Percentiles rank a stretch among this genome's conserved stretches.
These are phyloP conservation scores for Aureobasidium namibiae DNA, from an alignment of 2,329 filamentous ascomycete genomes.

Conservation along the genomic window DNA sequence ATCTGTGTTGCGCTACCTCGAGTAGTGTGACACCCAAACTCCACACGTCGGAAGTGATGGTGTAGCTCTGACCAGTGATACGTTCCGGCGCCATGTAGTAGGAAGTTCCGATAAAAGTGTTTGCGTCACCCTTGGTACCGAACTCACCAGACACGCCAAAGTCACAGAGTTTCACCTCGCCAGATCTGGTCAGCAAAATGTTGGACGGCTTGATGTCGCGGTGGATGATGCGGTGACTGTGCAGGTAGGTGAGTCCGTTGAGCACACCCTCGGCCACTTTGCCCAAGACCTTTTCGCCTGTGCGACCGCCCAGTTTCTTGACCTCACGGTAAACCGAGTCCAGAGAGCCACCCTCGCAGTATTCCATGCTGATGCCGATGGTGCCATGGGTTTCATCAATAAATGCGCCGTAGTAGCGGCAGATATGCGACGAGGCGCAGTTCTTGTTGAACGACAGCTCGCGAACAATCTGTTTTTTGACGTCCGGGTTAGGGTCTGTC, in stretches of 20 bases:
- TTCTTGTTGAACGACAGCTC: constrained; percentile 97
- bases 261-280: constrained; percentile 95
- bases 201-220: constrained; percentile 98
- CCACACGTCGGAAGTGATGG: constrained; percentile 98
- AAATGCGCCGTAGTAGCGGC: constrained; percentile 94
- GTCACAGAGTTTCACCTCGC: constrained; percentile 95
- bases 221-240: constrained; percentile 95
- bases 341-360: constrained; percentile 91
- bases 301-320: constrained; percentile 86
- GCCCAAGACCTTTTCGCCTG: constrained; percentile 92
- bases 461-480: constrained; percentile 96
- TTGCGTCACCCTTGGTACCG: constrained; percentile 95
- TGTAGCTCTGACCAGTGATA: constrained; percentile 95
- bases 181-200: constrained; percentile 84
- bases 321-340: constrained; percentile 98
- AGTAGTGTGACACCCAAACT: constrained; percentile 91
- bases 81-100: constrained; percentile 98
- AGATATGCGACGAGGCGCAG: constrained; percentile 92
- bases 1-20: constrained; percentile 98
- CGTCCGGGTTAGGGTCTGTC: constrained; percentile 92
- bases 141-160: constrained; percentile 98
- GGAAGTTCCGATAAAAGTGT: constrained; percentile 96
- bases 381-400: constrained; percentile 93
- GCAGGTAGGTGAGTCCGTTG: constrained; percentile 87
- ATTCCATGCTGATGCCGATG: constrained; percentile 98